These are phyloP conservation scores for Metschnikowia similis DNA, from an alignment of 805 yeast species.

Conservation along the genomic window DNA sequence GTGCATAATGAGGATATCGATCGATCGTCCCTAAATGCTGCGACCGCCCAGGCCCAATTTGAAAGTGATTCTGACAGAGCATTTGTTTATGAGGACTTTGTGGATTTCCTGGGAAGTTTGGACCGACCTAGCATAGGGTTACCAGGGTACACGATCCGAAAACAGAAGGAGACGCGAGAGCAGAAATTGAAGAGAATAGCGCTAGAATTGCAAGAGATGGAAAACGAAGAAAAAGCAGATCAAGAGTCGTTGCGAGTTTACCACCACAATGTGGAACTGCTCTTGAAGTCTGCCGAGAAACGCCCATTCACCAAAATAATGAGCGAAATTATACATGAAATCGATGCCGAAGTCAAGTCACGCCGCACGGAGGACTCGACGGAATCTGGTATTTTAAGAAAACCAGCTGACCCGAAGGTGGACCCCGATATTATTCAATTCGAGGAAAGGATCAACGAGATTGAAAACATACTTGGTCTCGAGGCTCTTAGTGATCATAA, in stretches of 20 bases:
- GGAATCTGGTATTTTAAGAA: no score
- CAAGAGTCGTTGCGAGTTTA: background rate
- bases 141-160: conserved; percentile 4
- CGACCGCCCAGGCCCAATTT: conserved; percentile 20
- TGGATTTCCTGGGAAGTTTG: conserved; percentile 37
- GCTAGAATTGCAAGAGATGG: conserved; percentile 37
- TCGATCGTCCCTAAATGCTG: conserved; percentile 9
- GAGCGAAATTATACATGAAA: background rate
- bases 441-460: conserved; percentile 21
- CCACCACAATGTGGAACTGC: conserved; percentile 1
- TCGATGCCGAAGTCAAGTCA: conserved; percentile 3
- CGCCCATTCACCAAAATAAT: conserved; percentile 5
- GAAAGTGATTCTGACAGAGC: conserved; percentile 15
- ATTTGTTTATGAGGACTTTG: conserved; percentile 20
- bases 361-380: background rate
- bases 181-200: conserved; percentile 37
- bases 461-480: conserved; percentile 24
- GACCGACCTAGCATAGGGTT: conserved; percentile 6
- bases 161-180: conserved; percentile 30
- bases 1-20: conserved; percentile 13
- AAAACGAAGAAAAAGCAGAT: conserved; percentile 11
- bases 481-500: conserved; percentile 5
- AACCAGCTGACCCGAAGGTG: background rate
- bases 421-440: conserved; percentile 14
- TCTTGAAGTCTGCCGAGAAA: background rate